A percentile compares a stretch with the other conserved stretches of the same genome.
Evolutionary conservation across 176 grass and related monocot genomes (phyloP).

Genomic region (Carex parvula): DNA sequence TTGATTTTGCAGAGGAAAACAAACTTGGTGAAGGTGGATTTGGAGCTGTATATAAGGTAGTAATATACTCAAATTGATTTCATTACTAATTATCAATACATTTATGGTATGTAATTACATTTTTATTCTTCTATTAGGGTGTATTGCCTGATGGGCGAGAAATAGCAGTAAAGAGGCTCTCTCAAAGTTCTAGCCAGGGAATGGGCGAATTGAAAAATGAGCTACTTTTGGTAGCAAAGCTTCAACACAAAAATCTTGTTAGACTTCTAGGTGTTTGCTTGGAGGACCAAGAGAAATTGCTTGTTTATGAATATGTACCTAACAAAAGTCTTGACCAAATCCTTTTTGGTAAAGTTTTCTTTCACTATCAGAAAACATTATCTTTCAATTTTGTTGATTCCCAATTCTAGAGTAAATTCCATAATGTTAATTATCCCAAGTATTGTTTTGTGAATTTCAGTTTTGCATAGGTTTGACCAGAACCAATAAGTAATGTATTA

Average conservation of each 20-base stretch:
- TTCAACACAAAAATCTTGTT: constrained; percentile 34
- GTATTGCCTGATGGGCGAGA: constrained; percentile 19
- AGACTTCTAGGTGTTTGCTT: constrained; percentile 34
- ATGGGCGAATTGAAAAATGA: constrained; percentile 30
- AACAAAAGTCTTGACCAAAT: constrained; percentile 35
- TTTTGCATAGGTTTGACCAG: neutral
- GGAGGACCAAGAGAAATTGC: constrained; percentile 27
- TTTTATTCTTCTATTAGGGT: constrained; percentile 6
- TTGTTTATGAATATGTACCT: constrained; percentile 34
- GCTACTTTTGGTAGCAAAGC: constrained; percentile 28
- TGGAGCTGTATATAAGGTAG: constrained; percentile 57
- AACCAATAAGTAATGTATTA: neutral
- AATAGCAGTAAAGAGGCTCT: constrained; percentile 32
- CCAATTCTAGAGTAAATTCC: neutral
- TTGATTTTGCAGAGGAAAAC: constrained; percentile 49
- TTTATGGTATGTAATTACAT: neutral
- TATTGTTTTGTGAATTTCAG: neutral
- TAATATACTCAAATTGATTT: neutral
- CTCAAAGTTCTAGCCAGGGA: constrained; percentile 10
- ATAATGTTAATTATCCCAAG: neutral
- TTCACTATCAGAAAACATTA: neutral
- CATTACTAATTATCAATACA: neutral
- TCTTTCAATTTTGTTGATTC: neutral
- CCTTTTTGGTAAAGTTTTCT: constrained; percentile 21
- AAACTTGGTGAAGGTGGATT: constrained; percentile 66